Base-by-base conservation (phyloP, 1,284 basidiomycete species). In the Cryptococcus sp. region DNA sequence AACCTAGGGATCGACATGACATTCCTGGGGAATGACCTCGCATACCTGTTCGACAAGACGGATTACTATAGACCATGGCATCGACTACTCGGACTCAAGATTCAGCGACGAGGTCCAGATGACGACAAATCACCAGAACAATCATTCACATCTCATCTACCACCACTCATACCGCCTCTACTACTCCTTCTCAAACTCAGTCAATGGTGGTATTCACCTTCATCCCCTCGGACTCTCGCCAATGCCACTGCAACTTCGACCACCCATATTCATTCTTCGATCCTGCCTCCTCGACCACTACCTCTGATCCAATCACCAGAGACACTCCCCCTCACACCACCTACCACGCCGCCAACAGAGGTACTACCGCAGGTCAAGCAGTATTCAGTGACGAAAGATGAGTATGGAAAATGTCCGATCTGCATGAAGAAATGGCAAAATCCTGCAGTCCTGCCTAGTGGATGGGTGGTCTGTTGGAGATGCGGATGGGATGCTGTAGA, bases 191-290 rank as follows among this genome's bases (percentile, higher is more conserved):
- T 99, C 80, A 97, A 96, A 76, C 95, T 98, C 76, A 81, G 97
- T 35, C 93, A 98, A 77, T 99, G 96, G 94, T 98, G 96, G 94
- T 98, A 98, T 76, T 95, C 92, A 14, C 90, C 94, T 7, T 84
- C 85, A 34, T 97, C 94, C 3, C 93, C 94, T n/a, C 87, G 89
- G n/a, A 30, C 44, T 13, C 4, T 47, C 50, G 82, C 86, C 41
- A 83, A 86, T 15, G 74, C 89, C 3, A 58, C 49, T 83, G 87
- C 55, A 81, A 84, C 46, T 69, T 87, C 54, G 80, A 83, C 32
- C 76, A 81, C 42, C 81, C 58, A 32, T 11, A 50, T 58, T 34
- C 76, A 72, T 23, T 87, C 86, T 15, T 80, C 83, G 0, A 82
- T 92, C 37, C 86, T 88, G 56, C 87, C 88, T 14, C 88, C 89